These are phyloP conservation scores for Solanum virginianum DNA, from an alignment of 257 asterid genomes.

Conservation along the genomic window DNA sequence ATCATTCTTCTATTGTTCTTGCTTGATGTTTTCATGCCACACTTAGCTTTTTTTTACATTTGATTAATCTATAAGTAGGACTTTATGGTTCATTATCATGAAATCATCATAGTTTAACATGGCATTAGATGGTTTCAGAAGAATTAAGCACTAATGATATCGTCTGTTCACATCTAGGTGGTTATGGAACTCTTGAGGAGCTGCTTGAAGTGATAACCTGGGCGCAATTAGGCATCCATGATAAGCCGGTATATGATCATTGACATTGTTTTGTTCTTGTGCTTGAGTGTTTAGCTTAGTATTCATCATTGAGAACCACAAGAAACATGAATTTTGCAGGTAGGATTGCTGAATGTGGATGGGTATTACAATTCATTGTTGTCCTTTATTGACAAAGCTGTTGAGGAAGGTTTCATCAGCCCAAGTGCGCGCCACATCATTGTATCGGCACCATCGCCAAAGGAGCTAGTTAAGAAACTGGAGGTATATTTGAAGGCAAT, in stretches of 20 bases:
- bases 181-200: slow-evolving; percentile 97
- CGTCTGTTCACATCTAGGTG: slow-evolving; percentile 37
- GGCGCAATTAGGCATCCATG: slow-evolving; percentile 99
- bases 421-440: slow-evolving; percentile 87
- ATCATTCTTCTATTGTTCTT: background rate
- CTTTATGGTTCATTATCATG: background rate
- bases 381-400: slow-evolving; percentile 85
- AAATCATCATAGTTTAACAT: background rate
- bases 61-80: background rate
- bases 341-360: slow-evolving; percentile 89
- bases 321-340: slow-evolving; percentile 27
- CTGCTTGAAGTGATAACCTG: slow-evolving; percentile 94
- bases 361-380: slow-evolving; percentile 75
- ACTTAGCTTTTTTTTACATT: background rate
- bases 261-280: background rate
- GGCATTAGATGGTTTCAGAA: background rate
- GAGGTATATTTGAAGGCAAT: slow-evolving; percentile 34
- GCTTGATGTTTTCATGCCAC: background rate
- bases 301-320: background rate
- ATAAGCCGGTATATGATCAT: slow-evolving; percentile 60
- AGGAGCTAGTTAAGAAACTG: slow-evolving; percentile 71
- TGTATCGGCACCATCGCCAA: slow-evolving; percentile 74
- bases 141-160: background rate
- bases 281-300: background rate
- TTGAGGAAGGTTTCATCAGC: slow-evolving; percentile 79